A percentile compares a stretch with the other conserved stretches of the same genome.
Conservation (phyloP, 1,284 basidiomycete species). For the Agaricales sp. region DNA sequence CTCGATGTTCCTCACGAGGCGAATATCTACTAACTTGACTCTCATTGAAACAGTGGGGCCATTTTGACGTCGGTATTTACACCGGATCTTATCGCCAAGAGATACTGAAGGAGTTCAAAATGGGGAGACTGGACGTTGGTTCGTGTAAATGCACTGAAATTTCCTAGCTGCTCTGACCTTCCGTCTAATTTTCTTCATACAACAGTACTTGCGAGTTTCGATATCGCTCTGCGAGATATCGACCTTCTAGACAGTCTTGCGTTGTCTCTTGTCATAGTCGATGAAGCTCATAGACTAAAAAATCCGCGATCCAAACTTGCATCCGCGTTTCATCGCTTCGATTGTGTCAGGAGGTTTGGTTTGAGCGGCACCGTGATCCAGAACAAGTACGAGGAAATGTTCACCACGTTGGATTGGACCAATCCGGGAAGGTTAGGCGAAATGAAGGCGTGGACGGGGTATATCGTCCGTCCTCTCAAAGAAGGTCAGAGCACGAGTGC, state of each 20-base stretch:
- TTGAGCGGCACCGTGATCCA: conserved; percentile 82
- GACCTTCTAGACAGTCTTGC: conserved; percentile 50
- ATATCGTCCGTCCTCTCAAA: conserved; percentile 55
- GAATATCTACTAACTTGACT: neutral
- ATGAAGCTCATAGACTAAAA: conserved; percentile 79
- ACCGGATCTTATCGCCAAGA: conserved; percentile 40
- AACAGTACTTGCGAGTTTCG: conserved; percentile 64
- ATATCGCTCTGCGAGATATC: conserved; percentile 58
- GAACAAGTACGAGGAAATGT: conserved; percentile 76
- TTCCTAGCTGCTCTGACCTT: neutral
- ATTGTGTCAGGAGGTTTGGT: conserved; percentile 58
- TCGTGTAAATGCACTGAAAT: conserved; percentile 18
- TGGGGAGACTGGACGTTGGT: conserved; percentile 70
- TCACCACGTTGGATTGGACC: conserved; percentile 77
- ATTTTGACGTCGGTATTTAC: conserved; percentile 71
- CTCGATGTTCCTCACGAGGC: neutral
- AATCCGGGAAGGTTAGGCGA: conserved; percentile 63
- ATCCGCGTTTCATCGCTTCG: conserved; percentile 52
- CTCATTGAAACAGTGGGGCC: conserved; percentile 74
- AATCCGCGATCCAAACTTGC: conserved; percentile 58
- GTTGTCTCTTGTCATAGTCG: conserved; percentile 66
- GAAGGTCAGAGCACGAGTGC: conserved; percentile 59
- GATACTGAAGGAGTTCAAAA: conserved; percentile 57
- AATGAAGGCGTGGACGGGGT: conserved; percentile 57
- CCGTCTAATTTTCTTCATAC: conserved; percentile 3